These are phyloP conservation scores for Celoporthe dispersa DNA, from an alignment of 2,329 filamentous ascomycete genomes.

Conservation along the genomic window DNA sequence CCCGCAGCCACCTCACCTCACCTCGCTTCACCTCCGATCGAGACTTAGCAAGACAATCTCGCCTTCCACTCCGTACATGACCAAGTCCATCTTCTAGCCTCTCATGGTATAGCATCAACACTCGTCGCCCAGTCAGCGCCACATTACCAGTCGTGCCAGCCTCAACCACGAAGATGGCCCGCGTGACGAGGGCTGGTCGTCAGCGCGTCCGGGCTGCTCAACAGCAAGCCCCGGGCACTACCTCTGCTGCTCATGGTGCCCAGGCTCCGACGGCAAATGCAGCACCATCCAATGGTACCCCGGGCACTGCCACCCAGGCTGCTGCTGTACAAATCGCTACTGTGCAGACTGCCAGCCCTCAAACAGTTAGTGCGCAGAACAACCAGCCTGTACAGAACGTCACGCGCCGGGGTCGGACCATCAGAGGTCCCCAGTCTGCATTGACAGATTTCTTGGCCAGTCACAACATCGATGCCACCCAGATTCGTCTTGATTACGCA, in stretches of 20 bases:
- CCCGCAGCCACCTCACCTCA: background rate
- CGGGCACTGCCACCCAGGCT: background rate
- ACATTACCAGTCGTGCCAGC: background rate
- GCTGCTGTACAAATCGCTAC: background rate
- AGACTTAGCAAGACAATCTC: background rate
- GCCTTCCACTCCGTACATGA: background rate
- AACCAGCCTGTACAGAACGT: conserved; percentile 14
- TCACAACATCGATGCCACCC: conserved; percentile 70
- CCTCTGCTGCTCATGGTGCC: background rate
- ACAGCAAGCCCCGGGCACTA: background rate
- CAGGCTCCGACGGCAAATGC: background rate
- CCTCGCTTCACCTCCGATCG: background rate
- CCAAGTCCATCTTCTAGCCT: background rate
- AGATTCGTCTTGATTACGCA: conserved; percentile 57
- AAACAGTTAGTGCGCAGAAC: conserved; percentile 8
- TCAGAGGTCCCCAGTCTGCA: conserved; percentile 48
- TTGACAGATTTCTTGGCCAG: conserved; percentile 61
- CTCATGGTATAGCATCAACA: background rate
- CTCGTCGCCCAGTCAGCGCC: background rate
- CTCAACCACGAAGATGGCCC: background rate
- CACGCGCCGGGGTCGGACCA: conserved; percentile 21
- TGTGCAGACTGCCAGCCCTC: conserved; percentile 1
- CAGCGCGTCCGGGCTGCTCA: background rate
- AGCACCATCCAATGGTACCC: background rate
- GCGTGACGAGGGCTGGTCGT: background rate